Conservation (phyloP, 257 asterid species). For the Ilex asprella region DNA sequence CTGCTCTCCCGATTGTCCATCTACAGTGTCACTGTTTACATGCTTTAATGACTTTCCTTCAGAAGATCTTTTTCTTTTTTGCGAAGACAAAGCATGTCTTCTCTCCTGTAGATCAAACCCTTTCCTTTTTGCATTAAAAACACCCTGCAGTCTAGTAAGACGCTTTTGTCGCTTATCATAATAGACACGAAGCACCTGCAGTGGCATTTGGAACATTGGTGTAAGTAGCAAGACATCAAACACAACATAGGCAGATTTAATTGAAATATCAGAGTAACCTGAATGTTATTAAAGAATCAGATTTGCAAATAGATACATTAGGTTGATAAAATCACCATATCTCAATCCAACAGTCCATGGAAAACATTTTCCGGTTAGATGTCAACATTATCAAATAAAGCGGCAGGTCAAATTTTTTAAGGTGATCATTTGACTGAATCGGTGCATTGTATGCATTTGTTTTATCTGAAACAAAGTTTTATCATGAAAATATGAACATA, state of each 20-base stretch:
- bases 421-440: no score
- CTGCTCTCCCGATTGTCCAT: conserved; percentile 32
- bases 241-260: no score
- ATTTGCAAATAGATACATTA: background rate
- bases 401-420: no score
- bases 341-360: no score
- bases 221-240: background rate
- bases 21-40: conserved; percentile 22
- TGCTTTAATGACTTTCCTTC: conserved; percentile 34
- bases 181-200: conserved; percentile 84
- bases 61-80: conserved; percentile 44
- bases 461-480: no score
- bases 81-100: conserved; percentile 27
- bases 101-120: conserved; percentile 26
- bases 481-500: no score
- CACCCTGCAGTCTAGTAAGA: conserved; percentile 37
- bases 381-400: background rate
- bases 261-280: no score
- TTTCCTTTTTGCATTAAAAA: conserved; percentile 29
- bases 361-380: background rate
- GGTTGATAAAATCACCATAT: background rate
- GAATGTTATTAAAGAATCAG: no score
- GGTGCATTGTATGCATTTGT: no score
- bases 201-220: background rate
- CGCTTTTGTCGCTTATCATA: conserved; percentile 53